Conservation (phyloP, 495 filamentous ascomycete species). For the Penicillium nucicola region DNA sequence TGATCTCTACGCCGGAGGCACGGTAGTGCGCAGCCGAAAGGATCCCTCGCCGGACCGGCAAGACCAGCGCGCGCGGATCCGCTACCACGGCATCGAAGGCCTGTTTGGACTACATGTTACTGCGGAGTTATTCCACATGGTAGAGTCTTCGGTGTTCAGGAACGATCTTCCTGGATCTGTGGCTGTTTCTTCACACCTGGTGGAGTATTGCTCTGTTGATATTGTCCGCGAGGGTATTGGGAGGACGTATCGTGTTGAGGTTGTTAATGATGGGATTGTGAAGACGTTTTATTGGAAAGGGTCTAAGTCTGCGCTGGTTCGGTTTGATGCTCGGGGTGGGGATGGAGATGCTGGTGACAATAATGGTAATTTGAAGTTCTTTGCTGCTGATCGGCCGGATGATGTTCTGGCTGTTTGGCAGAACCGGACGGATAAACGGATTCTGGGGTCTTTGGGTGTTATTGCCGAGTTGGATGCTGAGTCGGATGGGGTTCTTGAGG, state of each 20-base stretch:
- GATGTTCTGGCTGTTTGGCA: slow-evolving; percentile 4
- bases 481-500: slow-evolving; percentile 1
- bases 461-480: slow-evolving; percentile 1
- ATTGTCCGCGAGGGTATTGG: slow-evolving; percentile 2
- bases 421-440: slow-evolving; percentile 1
- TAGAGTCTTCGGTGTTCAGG: background rate
- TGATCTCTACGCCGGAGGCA: slow-evolving; percentile 1
- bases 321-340: background rate
- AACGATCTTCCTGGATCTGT: background rate
- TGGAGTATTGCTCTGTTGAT: background rate
- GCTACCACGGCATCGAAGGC: slow-evolving; percentile 4
- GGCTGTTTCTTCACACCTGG: background rate
- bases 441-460: background rate
- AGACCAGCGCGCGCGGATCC: slow-evolving; percentile 1
- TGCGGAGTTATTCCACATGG: background rate
- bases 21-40: slow-evolving; percentile 3
- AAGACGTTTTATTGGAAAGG: slow-evolving; percentile 5
- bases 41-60: background rate
- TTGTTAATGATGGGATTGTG: background rate
- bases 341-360: too few relatives aligned
- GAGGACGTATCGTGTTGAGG: slow-evolving; percentile 1
- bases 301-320: background rate
- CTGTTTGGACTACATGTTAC: background rate
- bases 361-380: slow-evolving; percentile 4
- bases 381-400: background rate